Percentiles rank a stretch among this genome's conserved stretches.
Conservation (phyloP, 2,329 filamentous ascomycete species). For the Metarhizium rileyi region DNA sequence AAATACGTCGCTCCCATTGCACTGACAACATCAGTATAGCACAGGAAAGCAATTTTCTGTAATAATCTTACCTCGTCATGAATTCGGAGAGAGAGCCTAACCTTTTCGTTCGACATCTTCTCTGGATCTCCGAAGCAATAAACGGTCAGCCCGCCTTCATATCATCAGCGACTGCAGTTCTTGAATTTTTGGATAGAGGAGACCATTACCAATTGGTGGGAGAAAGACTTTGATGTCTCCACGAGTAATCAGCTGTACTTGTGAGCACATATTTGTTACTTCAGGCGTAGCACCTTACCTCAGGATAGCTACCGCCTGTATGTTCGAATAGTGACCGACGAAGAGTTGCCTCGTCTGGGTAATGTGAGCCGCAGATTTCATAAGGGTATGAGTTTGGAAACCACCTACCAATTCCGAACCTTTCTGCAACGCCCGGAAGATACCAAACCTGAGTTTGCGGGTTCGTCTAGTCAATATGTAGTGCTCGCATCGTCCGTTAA, state of each 20-base stretch:
- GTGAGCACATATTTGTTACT: not conserved
- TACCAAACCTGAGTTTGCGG: conserved; percentile 54
- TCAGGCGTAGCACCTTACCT: conserved; percentile 34
- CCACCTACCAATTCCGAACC: conserved; percentile 72
- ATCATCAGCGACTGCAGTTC: not conserved
- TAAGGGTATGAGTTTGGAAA: not conserved
- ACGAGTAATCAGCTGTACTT: conserved; percentile 66
- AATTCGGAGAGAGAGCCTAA: conserved; percentile 71
- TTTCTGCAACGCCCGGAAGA: conserved; percentile 75
- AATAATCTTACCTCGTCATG: conserved; percentile 48
- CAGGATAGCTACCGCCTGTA: conserved; percentile 91
- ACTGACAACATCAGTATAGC: conserved; percentile 31
- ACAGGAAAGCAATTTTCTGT: not conserved
- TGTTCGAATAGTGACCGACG: conserved; percentile 87
- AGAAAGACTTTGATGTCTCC: conserved; percentile 92
- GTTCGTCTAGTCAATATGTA: not conserved
- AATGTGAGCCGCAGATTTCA: not conserved
- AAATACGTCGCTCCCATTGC: conserved; percentile 96
- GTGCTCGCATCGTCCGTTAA: not conserved
- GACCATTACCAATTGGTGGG: conserved; percentile 68
- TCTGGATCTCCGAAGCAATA: conserved; percentile 95
- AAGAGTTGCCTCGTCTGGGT: conserved; percentile 68
- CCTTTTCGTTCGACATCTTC: conserved; percentile 82
- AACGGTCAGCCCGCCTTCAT: conserved; percentile 70
- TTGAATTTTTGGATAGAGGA: not conserved